A percentile compares a stretch with the other conserved stretches of the same genome.
Conservation (phyloP, 805 yeast genomes). For the Torulaspora gathmanii region DNA sequence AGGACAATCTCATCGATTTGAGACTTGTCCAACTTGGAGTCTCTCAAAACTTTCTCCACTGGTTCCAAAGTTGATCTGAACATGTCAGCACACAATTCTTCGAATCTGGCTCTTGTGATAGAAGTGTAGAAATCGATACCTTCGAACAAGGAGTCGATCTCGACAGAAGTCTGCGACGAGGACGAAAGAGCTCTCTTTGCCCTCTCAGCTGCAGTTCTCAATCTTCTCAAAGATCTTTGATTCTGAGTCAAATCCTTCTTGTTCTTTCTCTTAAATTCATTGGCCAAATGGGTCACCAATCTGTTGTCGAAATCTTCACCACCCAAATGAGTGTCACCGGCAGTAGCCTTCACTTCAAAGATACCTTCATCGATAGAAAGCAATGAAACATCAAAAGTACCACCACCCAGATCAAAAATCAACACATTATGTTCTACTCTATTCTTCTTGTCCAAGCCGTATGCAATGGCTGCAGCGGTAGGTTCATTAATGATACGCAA, state of each 20-base stretch:
- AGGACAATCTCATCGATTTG: slow-evolving; percentile 87
- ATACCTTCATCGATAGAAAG: slow-evolving; percentile 93
- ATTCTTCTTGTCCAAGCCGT: slow-evolving; percentile 79
- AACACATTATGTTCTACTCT: slow-evolving; percentile 81
- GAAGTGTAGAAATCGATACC: slow-evolving; percentile 97
- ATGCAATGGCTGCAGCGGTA: slow-evolving; percentile 96
- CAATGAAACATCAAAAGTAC: slow-evolving; percentile 94
- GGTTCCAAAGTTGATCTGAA: slow-evolving; percentile 94
- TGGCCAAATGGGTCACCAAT: slow-evolving; percentile 83
- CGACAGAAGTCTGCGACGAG: slow-evolving; percentile 90
- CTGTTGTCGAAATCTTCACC: slow-evolving; percentile 98
- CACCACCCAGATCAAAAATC: slow-evolving; percentile 96
- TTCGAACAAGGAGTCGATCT: slow-evolving; percentile 90
- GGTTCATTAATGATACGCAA: slow-evolving; percentile 95
- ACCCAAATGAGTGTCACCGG: slow-evolving; percentile 72
- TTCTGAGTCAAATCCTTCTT: slow-evolving; percentile 84
- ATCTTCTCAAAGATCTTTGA: slow-evolving; percentile 95
- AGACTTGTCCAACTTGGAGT: slow-evolving; percentile 85
- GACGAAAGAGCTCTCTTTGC: slow-evolving; percentile 98
- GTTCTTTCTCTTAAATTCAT: slow-evolving; percentile 93
- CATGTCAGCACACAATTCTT: slow-evolving; percentile 89
- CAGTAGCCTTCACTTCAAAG: slow-evolving; percentile 90
- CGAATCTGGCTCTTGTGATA: slow-evolving; percentile 95
- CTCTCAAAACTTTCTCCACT: slow-evolving; percentile 90
- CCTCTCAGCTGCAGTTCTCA: slow-evolving; percentile 97